Conservation (phyloP, 129 eudicot genomes). For the Deinandra increscens region DNA sequence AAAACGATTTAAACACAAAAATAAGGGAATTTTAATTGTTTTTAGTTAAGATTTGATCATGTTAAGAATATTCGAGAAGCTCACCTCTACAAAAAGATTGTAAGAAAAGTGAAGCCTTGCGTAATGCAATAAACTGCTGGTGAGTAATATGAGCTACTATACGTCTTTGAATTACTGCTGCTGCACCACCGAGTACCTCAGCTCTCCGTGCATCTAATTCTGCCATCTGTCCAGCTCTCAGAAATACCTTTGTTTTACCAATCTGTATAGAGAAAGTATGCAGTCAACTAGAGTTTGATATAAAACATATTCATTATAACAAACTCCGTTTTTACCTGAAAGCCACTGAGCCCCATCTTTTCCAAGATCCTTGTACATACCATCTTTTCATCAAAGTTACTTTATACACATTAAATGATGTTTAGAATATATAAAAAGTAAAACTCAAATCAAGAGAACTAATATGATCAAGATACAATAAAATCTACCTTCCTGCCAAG, state of each 20-base stretch:
- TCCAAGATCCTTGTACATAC: conserved; percentile 80
- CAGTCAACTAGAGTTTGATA: conserved; percentile 15
- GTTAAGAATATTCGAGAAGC: conserved; percentile 14
- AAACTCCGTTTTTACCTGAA: conserved; percentile 57
- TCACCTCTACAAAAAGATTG: conserved; percentile 78
- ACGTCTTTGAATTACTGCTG: conserved; percentile 80
- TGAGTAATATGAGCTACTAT: conserved; percentile 78
- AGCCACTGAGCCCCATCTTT: conserved; percentile 82
- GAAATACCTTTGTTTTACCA: conserved; percentile 91
- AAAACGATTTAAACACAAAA: conserved; percentile 7
- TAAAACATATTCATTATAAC: background rate
- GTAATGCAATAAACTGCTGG: conserved; percentile 51
- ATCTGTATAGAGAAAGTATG: conserved; percentile 46
- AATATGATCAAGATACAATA: conserved; percentile 6
- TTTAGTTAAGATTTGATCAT: conserved; percentile 2
- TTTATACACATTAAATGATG: background rate
- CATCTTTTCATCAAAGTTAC: conserved; percentile 81
- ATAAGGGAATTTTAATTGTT: background rate
- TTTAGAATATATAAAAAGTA: background rate
- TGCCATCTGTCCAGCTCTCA: conserved; percentile 99
- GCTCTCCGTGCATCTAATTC: conserved; percentile 93
- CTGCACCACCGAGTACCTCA: conserved; percentile 82
- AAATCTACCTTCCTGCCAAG: conserved; percentile 59
- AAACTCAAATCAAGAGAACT: conserved; percentile 2
- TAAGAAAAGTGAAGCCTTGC: conserved; percentile 46